phyloP scores from a whole-genome alignment of 2,329 filamentous ascomycete genomes.

The Colletotrichum sp. region DNA sequence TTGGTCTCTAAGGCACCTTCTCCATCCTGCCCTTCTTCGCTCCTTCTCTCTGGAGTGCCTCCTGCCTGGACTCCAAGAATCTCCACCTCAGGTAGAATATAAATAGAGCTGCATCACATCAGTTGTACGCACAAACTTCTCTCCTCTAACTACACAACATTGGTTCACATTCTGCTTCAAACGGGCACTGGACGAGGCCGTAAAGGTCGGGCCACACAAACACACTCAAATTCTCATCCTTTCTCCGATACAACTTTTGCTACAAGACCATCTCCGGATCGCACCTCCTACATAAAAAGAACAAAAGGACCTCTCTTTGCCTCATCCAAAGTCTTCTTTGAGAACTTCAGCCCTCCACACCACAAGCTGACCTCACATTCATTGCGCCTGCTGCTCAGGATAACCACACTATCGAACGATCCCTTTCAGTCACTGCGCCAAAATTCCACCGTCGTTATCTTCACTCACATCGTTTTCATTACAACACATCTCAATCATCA shows the following conservation, averaged over 20 bases:
- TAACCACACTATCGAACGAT: not conserved
- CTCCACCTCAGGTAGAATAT: fast-evolving
- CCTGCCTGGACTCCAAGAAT: not conserved
- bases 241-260: fast-evolving
- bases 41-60: not conserved
- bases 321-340: not conserved
- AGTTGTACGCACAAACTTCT: not conserved
- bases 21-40: not conserved
- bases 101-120: not conserved
- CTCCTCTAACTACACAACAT: not conserved
- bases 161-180: not conserved
- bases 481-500: not conserved
- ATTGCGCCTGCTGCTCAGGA: not conserved
- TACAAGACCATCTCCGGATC: not conserved
- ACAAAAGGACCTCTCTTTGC: not conserved
- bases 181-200: not conserved
- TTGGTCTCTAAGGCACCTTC: not conserved
- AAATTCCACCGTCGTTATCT: fast-evolving
- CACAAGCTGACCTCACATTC: not conserved
- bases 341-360: not conserved
- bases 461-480: not conserved
- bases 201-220: not conserved
- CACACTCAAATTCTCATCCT: not conserved
- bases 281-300: not conserved
- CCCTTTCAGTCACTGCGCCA: not conserved